Percentiles rank a stretch among this genome's conserved stretches.
These are phyloP conservation scores for Chrysopogon serrulatus DNA, from an alignment of 176 grass and related monocot species.

Conservation along the genomic window DNA sequence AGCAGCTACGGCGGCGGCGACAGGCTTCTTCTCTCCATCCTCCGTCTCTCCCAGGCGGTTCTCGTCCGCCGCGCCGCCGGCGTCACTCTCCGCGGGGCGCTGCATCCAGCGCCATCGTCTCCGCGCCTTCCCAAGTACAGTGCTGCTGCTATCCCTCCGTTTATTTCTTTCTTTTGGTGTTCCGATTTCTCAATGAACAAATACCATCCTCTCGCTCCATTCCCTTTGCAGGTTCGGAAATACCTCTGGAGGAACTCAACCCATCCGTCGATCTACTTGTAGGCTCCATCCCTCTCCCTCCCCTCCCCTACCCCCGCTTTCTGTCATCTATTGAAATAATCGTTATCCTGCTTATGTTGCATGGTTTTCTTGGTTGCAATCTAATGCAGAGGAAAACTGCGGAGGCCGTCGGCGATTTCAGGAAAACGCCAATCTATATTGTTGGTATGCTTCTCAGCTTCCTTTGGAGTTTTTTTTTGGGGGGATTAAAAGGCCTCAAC, in stretches of 20 bases:
- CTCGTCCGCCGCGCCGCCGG: background rate
- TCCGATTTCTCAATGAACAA: background rate
- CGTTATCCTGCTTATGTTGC: background rate
- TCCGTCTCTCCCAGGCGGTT: background rate
- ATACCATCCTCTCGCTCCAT: background rate
- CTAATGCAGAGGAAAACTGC: constrained; percentile 23
- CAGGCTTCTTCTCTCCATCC: background rate
- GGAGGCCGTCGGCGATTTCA: constrained; percentile 18
- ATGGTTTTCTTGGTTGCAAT: background rate
- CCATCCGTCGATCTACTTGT: constrained; percentile 31
- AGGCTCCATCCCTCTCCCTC: background rate
- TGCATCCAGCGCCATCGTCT: background rate
- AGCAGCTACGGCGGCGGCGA: background rate
- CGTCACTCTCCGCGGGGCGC: background rate
- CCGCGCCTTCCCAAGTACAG: constrained; percentile 28
- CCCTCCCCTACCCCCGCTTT: too few species aligned
- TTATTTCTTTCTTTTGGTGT: too few species aligned
- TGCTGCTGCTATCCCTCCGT: background rate
- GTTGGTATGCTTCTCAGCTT: background rate
- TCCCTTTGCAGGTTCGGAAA: background rate
- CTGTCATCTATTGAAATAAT: background rate
- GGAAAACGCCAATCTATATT: constrained; percentile 46
- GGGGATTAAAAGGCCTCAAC: background rate
- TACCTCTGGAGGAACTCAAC: constrained; percentile 27
- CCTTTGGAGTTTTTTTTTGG: background rate